These are phyloP conservation scores for Aspergillus carlsbadensis DNA, from an alignment of 495 filamentous ascomycete species.

Conservation along the genomic window DNA sequence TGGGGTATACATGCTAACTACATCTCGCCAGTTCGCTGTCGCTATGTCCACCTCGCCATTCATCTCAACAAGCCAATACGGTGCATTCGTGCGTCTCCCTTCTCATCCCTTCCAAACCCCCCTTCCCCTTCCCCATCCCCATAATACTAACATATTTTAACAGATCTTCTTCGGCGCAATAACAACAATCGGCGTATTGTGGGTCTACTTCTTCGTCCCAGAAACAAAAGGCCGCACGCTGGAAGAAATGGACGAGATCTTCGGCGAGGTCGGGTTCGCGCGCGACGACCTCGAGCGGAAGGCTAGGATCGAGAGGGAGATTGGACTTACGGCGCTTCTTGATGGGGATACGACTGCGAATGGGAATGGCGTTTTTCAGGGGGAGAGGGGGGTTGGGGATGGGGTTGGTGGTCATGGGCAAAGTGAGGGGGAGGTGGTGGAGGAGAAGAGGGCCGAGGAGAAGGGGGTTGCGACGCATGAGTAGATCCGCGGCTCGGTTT, in stretches of 20 bases:
- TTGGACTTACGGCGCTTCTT: no score
- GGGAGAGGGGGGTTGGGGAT: no score
- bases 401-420: no score
- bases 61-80: neutral
- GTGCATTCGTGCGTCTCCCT: neutral
- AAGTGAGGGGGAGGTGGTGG: no score
- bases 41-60: neutral
- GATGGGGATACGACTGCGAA: no score
- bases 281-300: no score
- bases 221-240: conserved; percentile 68
- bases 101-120: neutral
- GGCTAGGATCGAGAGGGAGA: no score
- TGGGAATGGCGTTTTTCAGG: no score
- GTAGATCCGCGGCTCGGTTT: no score
- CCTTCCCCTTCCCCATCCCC: no score
- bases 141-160: neutral
- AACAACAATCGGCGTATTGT: conserved; percentile 34
- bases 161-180: neutral
- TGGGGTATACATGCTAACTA: neutral
- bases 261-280: conserved; percentile 27
- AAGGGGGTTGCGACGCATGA: no score
- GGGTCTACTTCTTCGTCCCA: conserved; percentile 54
- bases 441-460: no score
- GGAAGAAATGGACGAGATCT: conserved; percentile 73
- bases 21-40: neutral